Percentiles rank a stretch among this genome's conserved stretches.
Evolutionary conservation across 176 grass and related monocot species (phyloP).

Genomic region (Tuctoria greenei): DNA sequence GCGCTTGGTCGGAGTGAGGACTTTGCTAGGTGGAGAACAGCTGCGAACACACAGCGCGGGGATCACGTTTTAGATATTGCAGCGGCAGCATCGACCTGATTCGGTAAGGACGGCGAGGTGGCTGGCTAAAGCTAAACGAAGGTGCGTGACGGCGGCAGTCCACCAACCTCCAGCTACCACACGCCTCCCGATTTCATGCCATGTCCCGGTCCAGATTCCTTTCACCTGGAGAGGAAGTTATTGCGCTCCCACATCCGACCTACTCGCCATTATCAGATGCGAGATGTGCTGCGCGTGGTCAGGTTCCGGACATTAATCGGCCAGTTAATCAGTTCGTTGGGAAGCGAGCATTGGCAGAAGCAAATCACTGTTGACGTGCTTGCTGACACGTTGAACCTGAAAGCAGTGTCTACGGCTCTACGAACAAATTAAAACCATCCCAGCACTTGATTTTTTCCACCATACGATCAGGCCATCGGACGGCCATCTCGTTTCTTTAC

Average conservation of each 20-base stretch:
- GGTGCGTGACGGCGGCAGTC: slow-evolving; percentile 40
- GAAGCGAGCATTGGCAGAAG: background rate
- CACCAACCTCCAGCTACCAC: slow-evolving; percentile 73
- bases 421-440: no score
- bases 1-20: background rate
- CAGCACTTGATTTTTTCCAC: no score
- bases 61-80: slow-evolving; percentile 1
- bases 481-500: no score
- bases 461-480: no score
- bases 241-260: background rate
- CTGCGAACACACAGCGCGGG: background rate
- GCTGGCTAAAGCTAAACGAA: background rate
- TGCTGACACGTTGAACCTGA: background rate
- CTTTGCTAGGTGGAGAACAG: background rate
- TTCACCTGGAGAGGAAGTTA: background rate
- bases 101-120: slow-evolving; percentile 31
- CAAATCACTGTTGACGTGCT: background rate
- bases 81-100: background rate
- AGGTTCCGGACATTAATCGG: background rate
- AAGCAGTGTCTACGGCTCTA: background rate
- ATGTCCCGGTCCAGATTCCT: slow-evolving; percentile 10
- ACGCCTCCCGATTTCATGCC: slow-evolving; percentile 15
- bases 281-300: background rate
- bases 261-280: background rate
- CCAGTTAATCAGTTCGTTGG: background rate